phyloP scores from a whole-genome alignment of 345 rosid species.

The Bruguiera sexangula region DNA sequence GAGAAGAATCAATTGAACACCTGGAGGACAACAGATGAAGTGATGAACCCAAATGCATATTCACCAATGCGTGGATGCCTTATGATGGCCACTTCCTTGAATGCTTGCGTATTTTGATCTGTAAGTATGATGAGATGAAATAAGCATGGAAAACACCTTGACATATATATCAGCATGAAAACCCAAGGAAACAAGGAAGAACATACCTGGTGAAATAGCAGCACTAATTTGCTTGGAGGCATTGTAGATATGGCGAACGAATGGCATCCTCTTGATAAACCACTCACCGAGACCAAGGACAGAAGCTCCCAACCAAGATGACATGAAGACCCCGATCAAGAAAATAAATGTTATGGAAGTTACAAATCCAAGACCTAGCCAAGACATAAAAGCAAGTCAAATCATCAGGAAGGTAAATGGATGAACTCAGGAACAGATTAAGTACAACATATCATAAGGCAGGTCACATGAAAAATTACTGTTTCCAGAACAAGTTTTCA shows the following conservation, averaged over 20 bases:
- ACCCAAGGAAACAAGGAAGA: conserved; percentile 4
- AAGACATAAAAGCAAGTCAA: conserved; percentile 20
- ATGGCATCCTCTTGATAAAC: conserved; percentile 98
- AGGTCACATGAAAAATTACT: neutral
- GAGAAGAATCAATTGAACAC: conserved; percentile 33
- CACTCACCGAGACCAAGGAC: conserved; percentile 93
- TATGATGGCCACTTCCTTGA: conserved; percentile 97
- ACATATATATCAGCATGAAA: neutral
- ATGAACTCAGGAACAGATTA: neutral
- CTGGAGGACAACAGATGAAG: conserved; percentile 86
- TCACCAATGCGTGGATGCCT: conserved; percentile 98
- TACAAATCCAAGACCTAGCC: conserved; percentile 85
- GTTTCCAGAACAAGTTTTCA: neutral
- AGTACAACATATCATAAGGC: neutral
- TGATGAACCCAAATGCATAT: conserved; percentile 97
- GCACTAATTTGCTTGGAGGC: conserved; percentile 99
- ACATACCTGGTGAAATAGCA: conserved; percentile 93
- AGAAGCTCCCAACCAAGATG: conserved; percentile 98
- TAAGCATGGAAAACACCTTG: neutral
- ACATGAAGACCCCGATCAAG: conserved; percentile 98
- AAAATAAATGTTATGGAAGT: conserved; percentile 91
- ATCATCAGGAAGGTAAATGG: conserved; percentile 9
- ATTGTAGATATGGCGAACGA: conserved; percentile 91
- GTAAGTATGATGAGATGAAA: conserved; percentile 23
- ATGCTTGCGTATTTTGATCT: conserved; percentile 95